These are phyloP conservation scores for Cladophialophora chaetospira DNA, from an alignment of 2,329 filamentous ascomycete genomes.

Conservation along the genomic window DNA sequence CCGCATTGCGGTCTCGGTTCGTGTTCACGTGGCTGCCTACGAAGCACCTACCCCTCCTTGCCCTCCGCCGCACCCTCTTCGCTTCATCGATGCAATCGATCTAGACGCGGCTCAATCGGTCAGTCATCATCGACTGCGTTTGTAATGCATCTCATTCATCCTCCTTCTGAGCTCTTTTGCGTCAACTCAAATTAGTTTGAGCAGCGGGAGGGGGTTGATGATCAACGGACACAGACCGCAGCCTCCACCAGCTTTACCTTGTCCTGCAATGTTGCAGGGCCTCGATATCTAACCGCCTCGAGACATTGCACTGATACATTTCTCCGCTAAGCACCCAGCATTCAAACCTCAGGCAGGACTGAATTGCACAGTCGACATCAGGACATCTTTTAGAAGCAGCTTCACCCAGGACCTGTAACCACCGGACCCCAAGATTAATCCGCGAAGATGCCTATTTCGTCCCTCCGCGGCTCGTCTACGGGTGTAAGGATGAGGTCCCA, in stretches of 20 bases:
- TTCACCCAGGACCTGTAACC: no score
- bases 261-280: not conserved
- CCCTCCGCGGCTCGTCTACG: not conserved
- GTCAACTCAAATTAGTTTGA: not conserved
- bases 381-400: no score
- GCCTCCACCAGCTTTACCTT: no score
- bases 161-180: not conserved
- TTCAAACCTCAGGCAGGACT: no score
- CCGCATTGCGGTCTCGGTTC: conserved; percentile 8
- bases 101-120: not conserved
- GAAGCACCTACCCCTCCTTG: conserved; percentile 7
- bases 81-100: not conserved
- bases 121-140: conserved; percentile 4
- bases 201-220: no score
- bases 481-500: conserved; percentile 7
- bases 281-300: not conserved
- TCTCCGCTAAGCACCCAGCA: not conserved
- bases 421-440: not conserved
- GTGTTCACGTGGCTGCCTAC: conserved; percentile 1
- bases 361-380: no score
- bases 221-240: no score
- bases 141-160: not conserved
- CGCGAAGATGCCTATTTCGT: not conserved
- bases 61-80: not conserved
- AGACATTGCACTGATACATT: not conserved